Conservation (phyloP, 768 basidiomycete species). For the Kockovaella imperatae region DNA sequence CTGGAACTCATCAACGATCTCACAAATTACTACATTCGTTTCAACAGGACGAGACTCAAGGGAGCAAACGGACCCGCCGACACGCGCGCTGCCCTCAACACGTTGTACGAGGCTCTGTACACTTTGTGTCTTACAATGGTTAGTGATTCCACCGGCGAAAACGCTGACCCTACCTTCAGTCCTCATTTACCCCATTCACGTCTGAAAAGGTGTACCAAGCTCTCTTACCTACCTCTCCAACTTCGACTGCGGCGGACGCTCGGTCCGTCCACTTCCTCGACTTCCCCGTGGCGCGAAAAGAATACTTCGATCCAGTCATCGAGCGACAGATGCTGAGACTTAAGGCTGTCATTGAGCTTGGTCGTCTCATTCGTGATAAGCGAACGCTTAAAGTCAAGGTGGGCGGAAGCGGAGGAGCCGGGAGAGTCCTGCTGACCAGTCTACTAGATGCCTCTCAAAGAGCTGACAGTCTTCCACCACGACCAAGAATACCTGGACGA, state of each 20-base stretch:
- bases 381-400: slow-evolving; percentile 86
- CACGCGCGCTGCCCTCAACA: slow-evolving; percentile 79
- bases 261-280: slow-evolving; percentile 91
- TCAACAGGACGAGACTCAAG: slow-evolving; percentile 91
- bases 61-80: slow-evolving; percentile 88
- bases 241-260: slow-evolving; percentile 60
- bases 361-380: slow-evolving; percentile 77
- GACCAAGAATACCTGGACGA: slow-evolving; percentile 76
- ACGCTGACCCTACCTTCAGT: slow-evolving; percentile 51
- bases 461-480: slow-evolving; percentile 88
- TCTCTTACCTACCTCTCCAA: slow-evolving; percentile 68
- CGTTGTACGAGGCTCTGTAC: slow-evolving; percentile 87
- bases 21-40: slow-evolving; percentile 99
- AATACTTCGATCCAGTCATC: slow-evolving; percentile 88
- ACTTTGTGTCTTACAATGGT: slow-evolving; percentile 95
- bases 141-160: slow-evolving; percentile 19
- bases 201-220: slow-evolving; percentile 95
- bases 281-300: slow-evolving; percentile 87
- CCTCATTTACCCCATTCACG: slow-evolving; percentile 95
- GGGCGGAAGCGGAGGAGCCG: slow-evolving; percentile 19
- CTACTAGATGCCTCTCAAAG: slow-evolving; percentile 59
- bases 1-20: slow-evolving; percentile 88
- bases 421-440: background rate
- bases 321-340: slow-evolving; percentile 91
- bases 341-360: slow-evolving; percentile 89